Evolutionary conservation across 208 protist species (phyloP).

Genomic region (Leptomonas pyrrhocoris): DNA sequence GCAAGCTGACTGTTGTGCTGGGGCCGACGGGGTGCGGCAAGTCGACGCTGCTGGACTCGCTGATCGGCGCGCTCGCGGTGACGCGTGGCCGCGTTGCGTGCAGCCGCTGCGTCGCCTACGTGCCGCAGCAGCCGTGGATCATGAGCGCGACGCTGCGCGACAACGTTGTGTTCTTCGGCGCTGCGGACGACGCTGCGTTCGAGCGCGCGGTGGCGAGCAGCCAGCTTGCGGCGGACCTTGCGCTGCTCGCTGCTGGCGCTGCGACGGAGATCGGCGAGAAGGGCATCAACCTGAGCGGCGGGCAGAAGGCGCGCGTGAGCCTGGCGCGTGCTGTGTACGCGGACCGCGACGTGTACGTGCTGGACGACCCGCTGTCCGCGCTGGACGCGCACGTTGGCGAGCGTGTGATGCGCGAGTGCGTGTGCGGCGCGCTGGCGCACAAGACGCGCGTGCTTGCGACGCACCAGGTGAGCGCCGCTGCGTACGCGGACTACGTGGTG

Average conservation of each 20-base stretch:
- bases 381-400: conserved; percentile 74
- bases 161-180: conserved; percentile 91
- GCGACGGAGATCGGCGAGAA: conserved; percentile 86
- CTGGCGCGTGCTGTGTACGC: too few relatives aligned
- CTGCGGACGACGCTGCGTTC: conserved; percentile 55
- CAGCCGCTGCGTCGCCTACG: conserved; percentile 71
- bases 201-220: conserved; percentile 54
- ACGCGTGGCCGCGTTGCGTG: conserved; percentile 35
- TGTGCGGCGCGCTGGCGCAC: conserved; percentile 56
- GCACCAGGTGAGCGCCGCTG: conserved; percentile 90
- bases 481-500: conserved; percentile 80
- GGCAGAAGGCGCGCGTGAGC: too few relatives aligned
- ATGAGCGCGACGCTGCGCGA: conserved; percentile 89
- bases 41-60: conserved; percentile 54
- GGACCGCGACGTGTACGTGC: too few relatives aligned
- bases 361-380: too few relatives aligned
- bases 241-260: conserved; percentile 78
- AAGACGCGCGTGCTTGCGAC: conserved; percentile 93
- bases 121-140: conserved; percentile 91
- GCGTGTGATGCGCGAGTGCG: conserved; percentile 53
- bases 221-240: conserved; percentile 82
- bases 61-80: conserved; percentile 50
- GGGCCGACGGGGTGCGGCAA: conserved; percentile 58
- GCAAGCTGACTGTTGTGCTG: conserved; percentile 53
- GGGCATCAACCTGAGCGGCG: conserved; percentile 79